phyloP scores from a whole-genome alignment of 768 basidiomycete species.

The Termitomyces eurrhizus region DNA sequence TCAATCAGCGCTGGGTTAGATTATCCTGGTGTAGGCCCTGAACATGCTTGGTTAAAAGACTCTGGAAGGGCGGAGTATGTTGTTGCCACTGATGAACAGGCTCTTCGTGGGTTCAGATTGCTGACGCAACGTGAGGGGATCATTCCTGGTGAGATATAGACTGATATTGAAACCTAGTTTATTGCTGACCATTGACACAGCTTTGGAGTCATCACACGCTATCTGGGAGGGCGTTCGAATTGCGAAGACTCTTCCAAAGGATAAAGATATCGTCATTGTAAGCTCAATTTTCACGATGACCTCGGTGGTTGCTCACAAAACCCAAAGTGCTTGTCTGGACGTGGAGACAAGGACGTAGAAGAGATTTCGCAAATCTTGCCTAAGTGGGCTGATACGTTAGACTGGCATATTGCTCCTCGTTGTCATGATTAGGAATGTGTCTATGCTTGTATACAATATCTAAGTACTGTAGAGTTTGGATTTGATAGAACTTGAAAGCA shows the following conservation, averaged over 20 bases:
- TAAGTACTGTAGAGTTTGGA: not conserved
- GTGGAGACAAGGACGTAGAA: conserved; percentile 98
- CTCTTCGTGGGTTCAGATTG: conserved; percentile 87
- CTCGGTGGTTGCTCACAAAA: not conserved
- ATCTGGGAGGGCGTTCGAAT: conserved; percentile 88
- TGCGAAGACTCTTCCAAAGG: conserved; percentile 81
- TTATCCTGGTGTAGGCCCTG: conserved; percentile 97
- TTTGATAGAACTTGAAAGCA: not conserved
- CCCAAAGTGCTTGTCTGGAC: conserved; percentile 81
- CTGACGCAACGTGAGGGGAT: conserved; percentile 94
- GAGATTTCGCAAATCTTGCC: conserved; percentile 93
- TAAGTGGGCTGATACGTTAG: conserved; percentile 90
- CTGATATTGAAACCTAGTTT: not conserved
- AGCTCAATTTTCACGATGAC: conserved; percentile 28
- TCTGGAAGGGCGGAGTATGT: conserved; percentile 91
- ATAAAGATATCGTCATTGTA: conserved; percentile 87
- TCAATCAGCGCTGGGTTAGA: conserved; percentile 95
- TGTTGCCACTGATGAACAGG: conserved; percentile 91
- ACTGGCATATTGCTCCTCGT: conserved; percentile 77
- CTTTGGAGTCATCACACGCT: conserved; percentile 93
- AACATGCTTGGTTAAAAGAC: conserved; percentile 97
- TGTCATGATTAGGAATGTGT: conserved; percentile 17
- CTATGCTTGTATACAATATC: not conserved
- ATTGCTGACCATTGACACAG: conserved; percentile 33
- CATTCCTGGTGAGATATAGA: conserved; percentile 69